A percentile compares a stretch with the other conserved stretches of the same genome.
Evolutionary conservation across 1,284 basidiomycete species (phyloP).

Genomic region (Tausonia pullulans): DNA sequence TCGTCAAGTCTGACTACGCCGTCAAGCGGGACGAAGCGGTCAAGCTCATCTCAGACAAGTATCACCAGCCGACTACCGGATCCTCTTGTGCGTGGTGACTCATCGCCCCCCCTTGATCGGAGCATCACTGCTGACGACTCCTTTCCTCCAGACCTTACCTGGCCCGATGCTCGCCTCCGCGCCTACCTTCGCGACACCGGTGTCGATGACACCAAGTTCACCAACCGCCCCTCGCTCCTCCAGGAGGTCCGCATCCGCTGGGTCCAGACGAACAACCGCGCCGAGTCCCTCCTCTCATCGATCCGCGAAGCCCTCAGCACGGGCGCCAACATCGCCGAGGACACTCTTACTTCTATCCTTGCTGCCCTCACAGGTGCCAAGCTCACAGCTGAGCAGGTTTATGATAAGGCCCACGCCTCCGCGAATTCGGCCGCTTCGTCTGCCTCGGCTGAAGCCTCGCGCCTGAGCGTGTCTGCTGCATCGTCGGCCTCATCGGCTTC

Average conservation of each 20-base stretch:
- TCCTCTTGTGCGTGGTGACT: neutral
- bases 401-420: conserved; percentile 5
- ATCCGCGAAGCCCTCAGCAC: conserved; percentile 52
- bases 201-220: conserved; percentile 52
- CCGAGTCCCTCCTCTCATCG: conserved; percentile 48
- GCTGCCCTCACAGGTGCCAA: conserved; percentile 23
- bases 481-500: conserved; percentile 1
- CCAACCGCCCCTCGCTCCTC: conserved; percentile 54
- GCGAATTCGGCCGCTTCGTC: conserved; percentile 1
- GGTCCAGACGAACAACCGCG: conserved; percentile 48
- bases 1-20: conserved; percentile 54
- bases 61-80: conserved; percentile 36
- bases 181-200: conserved; percentile 64
- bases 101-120: no score
- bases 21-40: conserved; percentile 53
- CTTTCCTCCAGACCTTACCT: conserved; percentile 55
- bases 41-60: conserved; percentile 26
- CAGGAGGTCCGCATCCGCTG: conserved; percentile 63
- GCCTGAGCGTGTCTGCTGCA: neutral
- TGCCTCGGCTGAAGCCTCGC: conserved; percentile 10
- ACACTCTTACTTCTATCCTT: conserved; percentile 59
- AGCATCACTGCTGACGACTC: no score
- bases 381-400: neutral
- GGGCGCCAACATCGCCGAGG: conserved; percentile 56
- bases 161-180: conserved; percentile 79